Evolutionary conservation across 495 filamentous ascomycete genomes (phyloP), one percentile per base, ranked within the genome.

Genomic region (Penicillium angulare): DNA sequence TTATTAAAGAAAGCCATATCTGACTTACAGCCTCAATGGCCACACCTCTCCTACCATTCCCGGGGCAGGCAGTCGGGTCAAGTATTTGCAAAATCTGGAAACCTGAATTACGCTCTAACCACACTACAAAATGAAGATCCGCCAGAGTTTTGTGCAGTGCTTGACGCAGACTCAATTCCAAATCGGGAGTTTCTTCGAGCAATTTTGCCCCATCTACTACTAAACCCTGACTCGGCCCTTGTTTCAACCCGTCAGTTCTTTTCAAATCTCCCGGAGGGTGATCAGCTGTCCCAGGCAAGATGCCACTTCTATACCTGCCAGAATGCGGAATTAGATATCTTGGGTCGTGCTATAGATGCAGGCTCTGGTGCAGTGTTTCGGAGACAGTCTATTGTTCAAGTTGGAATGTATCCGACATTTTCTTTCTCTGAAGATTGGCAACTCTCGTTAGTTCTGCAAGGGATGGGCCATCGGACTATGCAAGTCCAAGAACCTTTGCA

Each of bases 341-440:
- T 57, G 0, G 56, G 57, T 1, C 26, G 29, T 6, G 65, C 64
- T 2, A 57, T 69, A 10, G 65, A 69, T 46, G 72, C 75, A 0
- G 78, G 78, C 0, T 81, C 79, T 0, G 79, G 80, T 9, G 78
- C 72, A 17, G 64, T 79, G 9, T 68, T 77, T 36, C 68, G 78
- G 7, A 67, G 76, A 3, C 43, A 60, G 7, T 64, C 71, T 3
- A 65, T 82, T 6, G 52, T 77, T 34, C 55, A 72, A 7, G 73
- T 75, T 6, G 75, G 74, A 9, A 69, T 75, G 3, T 81, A 76
- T 51, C 79, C 80, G 1, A 72, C 67, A 0, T 73, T 65, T 17
- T 76, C 74, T 7, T 68, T 80, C 33, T 71, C 71, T 5, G 80
- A 83, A 50, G 80, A 83, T 44, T 69, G 72, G 49, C 68, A 68